These are phyloP conservation scores for Blastomyces silverae DNA, from an alignment of 2,329 filamentous ascomycete genomes.

Conservation along the genomic window DNA sequence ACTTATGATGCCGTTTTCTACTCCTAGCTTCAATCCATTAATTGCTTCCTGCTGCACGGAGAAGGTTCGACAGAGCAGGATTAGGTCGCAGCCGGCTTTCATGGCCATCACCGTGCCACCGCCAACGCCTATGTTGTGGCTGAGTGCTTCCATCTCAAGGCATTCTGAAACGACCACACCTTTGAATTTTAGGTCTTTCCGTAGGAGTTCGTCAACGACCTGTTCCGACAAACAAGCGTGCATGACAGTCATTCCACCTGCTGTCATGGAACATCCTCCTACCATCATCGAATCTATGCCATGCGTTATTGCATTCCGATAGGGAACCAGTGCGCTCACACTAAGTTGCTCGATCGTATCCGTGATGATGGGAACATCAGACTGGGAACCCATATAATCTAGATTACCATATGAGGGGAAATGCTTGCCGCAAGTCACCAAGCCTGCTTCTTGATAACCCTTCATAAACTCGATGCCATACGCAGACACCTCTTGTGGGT, in stretches of 20 bases:
- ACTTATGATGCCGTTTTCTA: conserved; percentile 84
- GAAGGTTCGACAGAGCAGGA: conserved; percentile 81
- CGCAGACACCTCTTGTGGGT: conserved; percentile 89
- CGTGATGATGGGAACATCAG: conserved; percentile 92
- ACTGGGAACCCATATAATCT: conserved; percentile 81
- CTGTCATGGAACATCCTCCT: conserved; percentile 86
- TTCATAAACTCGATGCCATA: conserved; percentile 87
- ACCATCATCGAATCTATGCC: conserved; percentile 94
- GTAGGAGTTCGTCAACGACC: conserved; percentile 80
- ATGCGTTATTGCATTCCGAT: conserved; percentile 78
- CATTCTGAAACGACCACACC: conserved; percentile 94
- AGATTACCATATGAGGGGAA: conserved; percentile 95
- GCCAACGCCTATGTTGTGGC: conserved; percentile 92
- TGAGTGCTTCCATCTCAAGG: conserved; percentile 91
- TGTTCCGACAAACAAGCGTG: conserved; percentile 91
- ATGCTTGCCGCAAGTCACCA: conserved; percentile 89
- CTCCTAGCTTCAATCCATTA: conserved; percentile 76
- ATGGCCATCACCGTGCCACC: conserved; percentile 97
- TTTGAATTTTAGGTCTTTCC: conserved; percentile 82
- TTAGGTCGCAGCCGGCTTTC: conserved; percentile 87
- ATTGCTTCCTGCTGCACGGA: conserved; percentile 87
- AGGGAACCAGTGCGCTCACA: conserved; percentile 83
- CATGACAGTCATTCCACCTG: conserved; percentile 86
- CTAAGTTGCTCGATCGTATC: conserved; percentile 89
- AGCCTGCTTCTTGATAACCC: conserved; percentile 83